Conservation (phyloP, 2,329 filamentous ascomycete genomes). For the Scorias spongiosa region DNA sequence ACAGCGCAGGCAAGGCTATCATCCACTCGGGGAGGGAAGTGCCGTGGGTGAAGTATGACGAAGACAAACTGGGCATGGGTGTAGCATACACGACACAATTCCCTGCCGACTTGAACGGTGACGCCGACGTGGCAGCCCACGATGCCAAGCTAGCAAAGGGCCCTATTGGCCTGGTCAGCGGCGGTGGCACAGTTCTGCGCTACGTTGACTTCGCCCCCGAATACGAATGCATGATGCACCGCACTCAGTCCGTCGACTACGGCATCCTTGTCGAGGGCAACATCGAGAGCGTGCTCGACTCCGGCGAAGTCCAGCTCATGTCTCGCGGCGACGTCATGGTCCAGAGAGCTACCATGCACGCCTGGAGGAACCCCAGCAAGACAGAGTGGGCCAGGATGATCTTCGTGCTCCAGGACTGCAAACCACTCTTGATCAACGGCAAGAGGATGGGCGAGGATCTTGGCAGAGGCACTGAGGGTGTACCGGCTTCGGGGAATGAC, state of each 20-base stretch:
- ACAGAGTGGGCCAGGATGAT: conserved; percentile 20
- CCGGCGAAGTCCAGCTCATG: conserved; percentile 20
- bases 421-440: conserved; percentile 13
- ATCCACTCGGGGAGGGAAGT: conserved; percentile 18
- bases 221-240: conserved; percentile 22
- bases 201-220: conserved; percentile 22
- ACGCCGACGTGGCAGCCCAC: conserved; percentile 34
- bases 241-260: conserved; percentile 22
- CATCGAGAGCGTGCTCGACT: conserved; percentile 20
- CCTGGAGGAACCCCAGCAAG: conserved; percentile 16
- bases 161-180: conserved; percentile 36
- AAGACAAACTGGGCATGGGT: conserved; percentile 33
- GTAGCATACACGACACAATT: conserved; percentile 38
- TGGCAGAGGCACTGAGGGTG: conserved; percentile 12
- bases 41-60: conserved; percentile 20
- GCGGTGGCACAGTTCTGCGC: conserved; percentile 33
- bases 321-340: conserved; percentile 22
- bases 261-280: conserved; percentile 22
- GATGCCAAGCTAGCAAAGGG: conserved; percentile 24
- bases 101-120: conserved; percentile 31
- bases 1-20: conserved; percentile 18
- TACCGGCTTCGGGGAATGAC: conserved; percentile 11
- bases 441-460: conserved; percentile 15
- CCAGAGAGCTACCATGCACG: conserved; percentile 24
- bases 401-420: conserved; percentile 17